Evolutionary conservation across 192 early-diverging fungal species (phyloP), one percentile per base, ranked within the genome.

Genomic region (Rhizophagus sp.): DNA sequence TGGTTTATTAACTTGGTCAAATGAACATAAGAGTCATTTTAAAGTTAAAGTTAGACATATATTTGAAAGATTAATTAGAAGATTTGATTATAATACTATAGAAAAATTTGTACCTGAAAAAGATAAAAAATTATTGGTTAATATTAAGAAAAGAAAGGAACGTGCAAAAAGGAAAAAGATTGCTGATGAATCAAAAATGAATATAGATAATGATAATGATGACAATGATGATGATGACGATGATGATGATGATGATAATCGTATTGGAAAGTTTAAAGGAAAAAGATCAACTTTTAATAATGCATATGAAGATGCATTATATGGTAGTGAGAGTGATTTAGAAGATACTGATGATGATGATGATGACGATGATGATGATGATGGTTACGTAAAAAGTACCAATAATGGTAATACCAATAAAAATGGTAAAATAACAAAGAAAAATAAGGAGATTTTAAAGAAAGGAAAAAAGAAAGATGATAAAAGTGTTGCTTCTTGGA

Each of bases 321-420:
- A 97, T 77, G 97, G 96, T 36, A 93, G 90, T 82, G 97, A 98
- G 81, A 96, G 95, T 86, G 97, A 99, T 79, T 84, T 96, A 57
- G 92, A 92, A 61, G 91, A 90, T 75, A 90, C 89, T 62, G 96
- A 94, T 27, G 93, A 92, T 49, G 91, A 91, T 19, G 84, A 84
- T 27, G 92, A 92, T 49, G 91, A 91, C 13, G 84, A 84, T 10
- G 89, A 84, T 44, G 90, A 86, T 57, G 70, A n/a, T 41, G 79
- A 63, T n/a, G n/a, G n/a, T n/a, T n/a, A n/a, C n/a, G n/a, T n/a
- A n/a, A n/a, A n/a, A n/a, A n/a, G n/a, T n/a, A n/a, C n/a, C n/a
- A n/a, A n/a, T n/a, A n/a, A n/a, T n/a, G 39, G 44, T 19, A 50
- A 80, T 79, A 63, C 41, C 22, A 79, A 22, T 44, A 86, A 80